Conservation (phyloP, 768 basidiomycete genomes). For the Hypsizygus marmoreus region DNA sequence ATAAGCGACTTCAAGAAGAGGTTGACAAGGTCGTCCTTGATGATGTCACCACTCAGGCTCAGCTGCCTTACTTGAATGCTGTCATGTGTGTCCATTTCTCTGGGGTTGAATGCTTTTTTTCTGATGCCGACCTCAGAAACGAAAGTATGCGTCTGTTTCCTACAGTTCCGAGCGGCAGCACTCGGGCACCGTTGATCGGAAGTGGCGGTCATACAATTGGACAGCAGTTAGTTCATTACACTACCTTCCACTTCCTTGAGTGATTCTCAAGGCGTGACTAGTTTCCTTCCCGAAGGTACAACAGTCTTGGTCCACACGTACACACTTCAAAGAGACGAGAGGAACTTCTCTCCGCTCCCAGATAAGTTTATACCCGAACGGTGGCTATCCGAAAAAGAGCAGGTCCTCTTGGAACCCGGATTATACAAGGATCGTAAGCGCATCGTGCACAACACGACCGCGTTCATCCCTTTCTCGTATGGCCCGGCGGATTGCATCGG, state of each 20-base stretch:
- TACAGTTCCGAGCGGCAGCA: slow-evolving; percentile 34
- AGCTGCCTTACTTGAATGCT: slow-evolving; percentile 27
- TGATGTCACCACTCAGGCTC: slow-evolving; percentile 6
- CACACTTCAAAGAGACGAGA: slow-evolving; percentile 37
- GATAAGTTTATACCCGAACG: slow-evolving; percentile 40
- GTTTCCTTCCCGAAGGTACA: slow-evolving; percentile 43
- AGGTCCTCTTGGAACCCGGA: slow-evolving; percentile 18
- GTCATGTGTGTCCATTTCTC: slow-evolving; percentile 31
- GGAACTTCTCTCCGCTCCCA: slow-evolving; percentile 40
- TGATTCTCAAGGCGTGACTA: too few relatives aligned
- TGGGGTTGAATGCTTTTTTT: not conserved
- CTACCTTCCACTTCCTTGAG: too few relatives aligned
- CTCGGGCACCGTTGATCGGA: slow-evolving; percentile 31
- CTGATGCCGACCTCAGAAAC: slow-evolving; percentile 25
- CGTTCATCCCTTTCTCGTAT: slow-evolving; percentile 40
- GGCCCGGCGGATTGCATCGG: slow-evolving; percentile 57
- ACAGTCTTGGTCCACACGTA: slow-evolving; percentile 37
- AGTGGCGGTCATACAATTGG: slow-evolving; percentile 31
- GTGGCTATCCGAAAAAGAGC: slow-evolving; percentile 29
- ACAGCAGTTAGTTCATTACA: slow-evolving; percentile 18
- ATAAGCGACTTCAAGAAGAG: slow-evolving; percentile 11
- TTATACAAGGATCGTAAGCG: slow-evolving; percentile 14
- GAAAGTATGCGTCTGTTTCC: slow-evolving; percentile 40
- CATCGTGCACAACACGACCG: slow-evolving; percentile 24
- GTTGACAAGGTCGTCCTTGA: slow-evolving; percentile 5